These are phyloP conservation scores for Botryotinia narcissicola DNA, from an alignment of 2,329 filamentous ascomycete species.

Conservation along the genomic window DNA sequence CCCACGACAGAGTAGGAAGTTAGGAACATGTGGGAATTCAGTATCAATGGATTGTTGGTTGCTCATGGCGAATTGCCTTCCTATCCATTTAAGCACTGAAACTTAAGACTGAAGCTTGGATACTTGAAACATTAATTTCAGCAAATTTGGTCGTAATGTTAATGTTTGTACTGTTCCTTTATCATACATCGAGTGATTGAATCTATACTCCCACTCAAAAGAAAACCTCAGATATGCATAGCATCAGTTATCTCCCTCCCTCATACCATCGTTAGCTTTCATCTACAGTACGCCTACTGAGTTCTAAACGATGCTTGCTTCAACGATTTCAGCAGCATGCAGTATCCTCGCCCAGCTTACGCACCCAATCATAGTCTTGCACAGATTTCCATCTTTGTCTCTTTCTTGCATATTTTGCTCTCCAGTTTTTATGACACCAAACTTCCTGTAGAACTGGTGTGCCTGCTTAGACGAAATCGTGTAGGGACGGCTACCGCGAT, in stretches of 20 bases:
- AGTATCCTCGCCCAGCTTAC: constrained; percentile 29
- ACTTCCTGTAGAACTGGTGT: constrained; percentile 25
- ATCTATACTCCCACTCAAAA: not conserved
- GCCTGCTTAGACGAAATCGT: constrained; percentile 24
- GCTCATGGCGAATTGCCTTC: not conserved
- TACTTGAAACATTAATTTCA: not conserved
- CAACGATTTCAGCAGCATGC: constrained; percentile 13
- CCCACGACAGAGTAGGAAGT: not conserved
- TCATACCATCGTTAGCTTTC: not conserved
- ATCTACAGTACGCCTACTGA: not conserved
- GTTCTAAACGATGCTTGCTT: not conserved
- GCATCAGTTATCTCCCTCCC: not conserved
- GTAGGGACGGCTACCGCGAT: constrained; percentile 27
- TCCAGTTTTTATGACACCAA: constrained; percentile 16
- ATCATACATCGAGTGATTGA: not conserved
- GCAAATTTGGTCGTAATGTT: not conserved
- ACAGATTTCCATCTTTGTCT: constrained; percentile 27
- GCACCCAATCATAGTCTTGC: constrained; percentile 29
- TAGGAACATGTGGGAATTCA: not conserved
- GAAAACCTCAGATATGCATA: not conserved
- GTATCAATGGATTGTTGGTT: not conserved
- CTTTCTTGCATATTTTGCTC: constrained; percentile 26
- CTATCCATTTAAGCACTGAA: not conserved
- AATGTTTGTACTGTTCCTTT: not conserved
- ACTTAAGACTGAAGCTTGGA: not conserved